Evolutionary conservation across 2,329 filamentous ascomycete genomes (phyloP).

Genomic region (Paraphaeosphaeria minitans): DNA sequence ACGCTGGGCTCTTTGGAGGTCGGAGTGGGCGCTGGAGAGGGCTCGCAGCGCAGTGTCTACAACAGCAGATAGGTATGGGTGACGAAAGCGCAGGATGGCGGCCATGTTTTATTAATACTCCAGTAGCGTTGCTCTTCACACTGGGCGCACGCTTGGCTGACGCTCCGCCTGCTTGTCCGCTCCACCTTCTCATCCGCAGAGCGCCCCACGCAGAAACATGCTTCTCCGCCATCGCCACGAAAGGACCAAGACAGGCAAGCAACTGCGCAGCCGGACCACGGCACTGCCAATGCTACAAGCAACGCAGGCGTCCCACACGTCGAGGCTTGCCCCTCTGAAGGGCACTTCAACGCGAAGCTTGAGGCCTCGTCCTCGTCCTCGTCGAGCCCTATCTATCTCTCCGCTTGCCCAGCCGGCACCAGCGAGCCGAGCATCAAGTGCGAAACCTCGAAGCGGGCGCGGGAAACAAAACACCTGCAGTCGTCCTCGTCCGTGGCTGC

Average conservation of each 20-base stretch:
- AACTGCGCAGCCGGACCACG: neutral
- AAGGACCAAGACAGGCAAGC: neutral
- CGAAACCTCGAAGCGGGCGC: neutral
- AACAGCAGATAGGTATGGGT: neutral
- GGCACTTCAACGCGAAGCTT: neutral
- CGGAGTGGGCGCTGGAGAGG: conserved; percentile 6
- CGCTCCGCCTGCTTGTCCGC: neutral
- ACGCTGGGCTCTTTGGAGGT: conserved; percentile 12
- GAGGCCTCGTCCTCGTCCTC: neutral
- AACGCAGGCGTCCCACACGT: neutral
- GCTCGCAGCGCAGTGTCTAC: conserved; percentile 10
- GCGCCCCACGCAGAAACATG: neutral
- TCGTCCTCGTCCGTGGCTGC: neutral
- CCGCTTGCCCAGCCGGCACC: conserved; percentile 6
- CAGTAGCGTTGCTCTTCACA: conserved; percentile 13
- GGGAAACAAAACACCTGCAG: neutral
- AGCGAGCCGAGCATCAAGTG: neutral
- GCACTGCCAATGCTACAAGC: neutral
- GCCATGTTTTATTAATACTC: conserved; percentile 21
- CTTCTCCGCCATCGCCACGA: conserved; percentile 7
- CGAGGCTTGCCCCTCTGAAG: neutral
- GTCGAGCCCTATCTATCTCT: no score
- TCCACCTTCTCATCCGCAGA: neutral
- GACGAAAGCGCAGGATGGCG: conserved; percentile 4
- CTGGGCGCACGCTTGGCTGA: conserved; percentile 18